Evolutionary conservation across 371 early-diverging fungal genomes (phyloP).

Genomic region (Neoconidiobolus thromboides): DNA sequence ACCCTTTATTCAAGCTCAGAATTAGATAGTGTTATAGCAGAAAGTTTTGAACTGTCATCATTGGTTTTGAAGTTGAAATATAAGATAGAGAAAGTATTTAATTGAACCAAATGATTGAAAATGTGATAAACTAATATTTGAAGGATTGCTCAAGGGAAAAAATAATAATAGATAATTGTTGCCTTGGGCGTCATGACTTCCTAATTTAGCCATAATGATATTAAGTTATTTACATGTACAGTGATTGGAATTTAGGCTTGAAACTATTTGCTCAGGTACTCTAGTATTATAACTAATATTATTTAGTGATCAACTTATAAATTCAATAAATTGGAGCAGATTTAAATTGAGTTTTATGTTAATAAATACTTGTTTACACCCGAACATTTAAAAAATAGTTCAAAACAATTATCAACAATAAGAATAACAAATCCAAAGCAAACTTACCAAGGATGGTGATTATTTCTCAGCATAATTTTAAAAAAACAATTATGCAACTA

Average conservation of each 20-base stretch:
- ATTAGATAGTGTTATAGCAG: not conserved
- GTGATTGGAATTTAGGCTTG: conserved; percentile 2
- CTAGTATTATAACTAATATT: conserved; percentile 1
- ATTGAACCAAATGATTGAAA: not conserved
- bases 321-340: not conserved
- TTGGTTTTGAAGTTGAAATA: not conserved
- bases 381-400: no score
- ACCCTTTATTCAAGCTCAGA: not conserved
- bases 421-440: no score
- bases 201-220: not conserved
- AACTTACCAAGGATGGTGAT: no score
- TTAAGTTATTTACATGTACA: not conserved
- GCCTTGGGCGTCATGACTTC: conserved; percentile 1
- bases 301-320: conserved; percentile 3
- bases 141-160: not conserved
- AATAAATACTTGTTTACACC: not conserved
- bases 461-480: no score
- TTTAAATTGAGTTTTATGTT: not conserved
- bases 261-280: conserved; percentile 1
- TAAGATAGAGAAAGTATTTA: conserved; percentile 1
- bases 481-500: no score
- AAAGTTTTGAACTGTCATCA: not conserved
- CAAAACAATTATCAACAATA: no score
- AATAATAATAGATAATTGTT: not conserved
- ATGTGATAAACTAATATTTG: not conserved